Evolutionary conservation across 768 basidiomycete species (phyloP).

Genomic region (Amanita jacksonii): DNA sequence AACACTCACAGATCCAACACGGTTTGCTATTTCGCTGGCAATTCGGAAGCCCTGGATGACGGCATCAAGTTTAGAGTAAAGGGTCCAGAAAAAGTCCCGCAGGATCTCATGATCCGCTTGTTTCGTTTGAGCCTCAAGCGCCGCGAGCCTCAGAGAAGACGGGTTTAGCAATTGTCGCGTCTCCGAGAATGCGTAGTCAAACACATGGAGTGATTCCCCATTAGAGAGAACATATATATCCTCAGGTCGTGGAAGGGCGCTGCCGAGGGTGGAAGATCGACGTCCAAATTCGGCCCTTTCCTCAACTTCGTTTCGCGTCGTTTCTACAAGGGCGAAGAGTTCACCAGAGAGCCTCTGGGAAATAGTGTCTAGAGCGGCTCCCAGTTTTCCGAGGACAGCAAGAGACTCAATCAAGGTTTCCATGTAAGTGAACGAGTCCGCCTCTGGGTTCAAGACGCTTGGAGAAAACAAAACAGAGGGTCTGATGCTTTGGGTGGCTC

Average conservation of each 20-base stretch:
- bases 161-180: conserved; percentile 14
- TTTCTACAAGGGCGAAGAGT: conserved; percentile 77
- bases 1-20: conserved; percentile 89
- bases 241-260: conserved; percentile 32
- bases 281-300: conserved; percentile 80
- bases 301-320: conserved; percentile 82
- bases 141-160: conserved; percentile 45
- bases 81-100: conserved; percentile 91
- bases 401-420: conserved; percentile 91
- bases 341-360: conserved; percentile 78
- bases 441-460: conserved; percentile 60
- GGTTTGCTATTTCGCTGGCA: conserved; percentile 81
- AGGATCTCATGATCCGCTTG: conserved; percentile 78
- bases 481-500: conserved; percentile 7
- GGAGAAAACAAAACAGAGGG: conserved; percentile 12
- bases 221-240: conserved; percentile 42
- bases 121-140: conserved; percentile 64
- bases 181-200: conserved; percentile 12
- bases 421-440: conserved; percentile 88
- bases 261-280: conserved; percentile 31
- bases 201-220: conserved; percentile 17
- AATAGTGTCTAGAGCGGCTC: conserved; percentile 72
- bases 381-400: conserved; percentile 82
- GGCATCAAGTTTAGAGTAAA: conserved; percentile 93
- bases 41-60: conserved; percentile 87